Evolutionary conservation across 2,329 filamentous ascomycete species (phyloP).

Genomic region (Aphanocladium album): DNA sequence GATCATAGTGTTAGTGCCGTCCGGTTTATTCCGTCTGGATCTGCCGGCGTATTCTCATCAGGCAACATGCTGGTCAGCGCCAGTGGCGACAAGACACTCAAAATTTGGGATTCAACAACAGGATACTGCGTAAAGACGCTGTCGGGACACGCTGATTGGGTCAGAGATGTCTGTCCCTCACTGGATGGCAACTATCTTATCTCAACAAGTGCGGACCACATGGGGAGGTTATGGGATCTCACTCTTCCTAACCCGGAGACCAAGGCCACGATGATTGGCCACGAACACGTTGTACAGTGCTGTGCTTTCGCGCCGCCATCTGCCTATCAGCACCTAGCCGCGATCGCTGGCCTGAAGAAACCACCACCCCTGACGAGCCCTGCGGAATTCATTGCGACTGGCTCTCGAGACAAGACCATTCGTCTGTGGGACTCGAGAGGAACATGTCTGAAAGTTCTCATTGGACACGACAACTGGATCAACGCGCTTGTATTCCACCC

Average conservation of each 20-base stretch:
- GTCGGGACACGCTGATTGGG: conserved; percentile 80
- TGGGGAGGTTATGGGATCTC: conserved; percentile 80
- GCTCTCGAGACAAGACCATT: conserved; percentile 85
- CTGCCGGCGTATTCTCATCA: conserved; percentile 69
- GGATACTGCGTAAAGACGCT: conserved; percentile 92
- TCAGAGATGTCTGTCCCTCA: conserved; percentile 80
- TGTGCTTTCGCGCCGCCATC: conserved; percentile 78
- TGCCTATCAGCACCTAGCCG: conserved; percentile 70
- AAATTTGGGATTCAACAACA: conserved; percentile 90
- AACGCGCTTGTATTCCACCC: conserved; percentile 83
- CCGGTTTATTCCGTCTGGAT: conserved; percentile 80
- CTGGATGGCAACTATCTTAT: conserved; percentile 78
- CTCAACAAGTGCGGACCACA: conserved; percentile 78
- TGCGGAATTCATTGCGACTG: conserved; percentile 86
- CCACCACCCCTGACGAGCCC: conserved; percentile 67
- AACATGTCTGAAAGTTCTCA: conserved; percentile 75
- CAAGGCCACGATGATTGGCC: conserved; percentile 75
- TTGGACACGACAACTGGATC: conserved; percentile 94
- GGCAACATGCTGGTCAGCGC: conserved; percentile 83
- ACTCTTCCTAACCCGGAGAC: conserved; percentile 59
- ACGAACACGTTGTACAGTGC: conserved; percentile 83
- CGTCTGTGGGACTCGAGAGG: conserved; percentile 84
- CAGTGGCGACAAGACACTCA: conserved; percentile 76
- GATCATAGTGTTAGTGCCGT: conserved; percentile 89
- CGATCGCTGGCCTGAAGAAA: conserved; percentile 78